Evolutionary conservation across 768 basidiomycete genomes (phyloP), one percentile per base, ranked within the genome.

Genomic region (Tricholoma sp.): DNA sequence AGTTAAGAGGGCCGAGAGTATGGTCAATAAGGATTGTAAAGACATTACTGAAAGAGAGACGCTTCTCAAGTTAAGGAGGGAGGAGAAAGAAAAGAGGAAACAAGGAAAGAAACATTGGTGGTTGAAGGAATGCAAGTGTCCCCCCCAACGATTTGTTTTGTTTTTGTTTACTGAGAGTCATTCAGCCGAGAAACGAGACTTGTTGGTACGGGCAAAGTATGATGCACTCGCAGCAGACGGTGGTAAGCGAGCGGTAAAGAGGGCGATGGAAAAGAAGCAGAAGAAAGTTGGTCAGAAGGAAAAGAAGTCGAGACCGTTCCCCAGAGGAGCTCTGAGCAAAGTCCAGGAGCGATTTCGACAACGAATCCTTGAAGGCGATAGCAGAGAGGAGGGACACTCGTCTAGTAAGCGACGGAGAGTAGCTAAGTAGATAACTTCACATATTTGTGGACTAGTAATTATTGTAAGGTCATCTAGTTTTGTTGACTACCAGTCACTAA

Each of bases 211-310:
- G 54, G 89, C 93, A 14, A 81, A 86, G 57, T 91, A 89, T 67
- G 87, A 94, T 22, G 88, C 88, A 6, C 77, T 94, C 43, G 86
- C 88, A 4, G 79, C 80, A 16, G 75, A 81, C 56, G 94, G 93
- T 4, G 94, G 95, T 7, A 84, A 83, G 61, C 73, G 78, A 3
- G 91, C 92, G 0, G 89, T 95, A 53, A 91, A 88, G 67, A 94
- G 88, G 71, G 91, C 84, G 5, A 84, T 96, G 27, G 91, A 91
- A 64, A 95, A 90, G 80, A 94, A 85, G 70, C 85, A 90, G 71
- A 91, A 83, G 70, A 96, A 94, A 76, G 75, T 87, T 18, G 80
- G 80, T 52, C 91, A 93, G 71, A 94, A 89, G 70, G 94, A 96
- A 77, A 96, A 95, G 73, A 88, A 83, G 65, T 85, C 81, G 56